Base-by-base conservation (phyloP, 345 rosid genomes). In the Microthlaspi erraticum region DNA sequence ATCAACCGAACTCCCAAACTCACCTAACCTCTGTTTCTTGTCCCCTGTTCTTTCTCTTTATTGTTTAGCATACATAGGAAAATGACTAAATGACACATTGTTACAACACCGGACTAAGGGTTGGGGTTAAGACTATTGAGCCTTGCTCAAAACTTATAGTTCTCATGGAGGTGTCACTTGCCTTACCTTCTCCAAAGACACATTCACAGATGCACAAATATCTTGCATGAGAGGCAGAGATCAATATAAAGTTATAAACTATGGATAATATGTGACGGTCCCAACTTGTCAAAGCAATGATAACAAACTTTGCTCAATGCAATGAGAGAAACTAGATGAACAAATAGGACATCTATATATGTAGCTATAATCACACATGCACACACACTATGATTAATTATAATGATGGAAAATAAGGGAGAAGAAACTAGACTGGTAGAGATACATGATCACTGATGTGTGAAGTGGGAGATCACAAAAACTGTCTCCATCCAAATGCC, bases 381-480 rank as follows among this genome's bases (percentile, higher is more conserved):
- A 64, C 36, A 37, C 58, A 64, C 2, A 37, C 19, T 10, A 39
- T 36, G n/a, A 72, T 3, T 20, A 72, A 37, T 19, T 31, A 8
- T 33, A 39, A 51, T 11, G 39, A 58, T 36, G 14, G 18, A 43
- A 43, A 7, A 26, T 34, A 33, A 0, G 4, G n/a, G 52, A 32
- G 29, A 20, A 62, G 0, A 23, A 23, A 23, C 26, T 23, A n/a
- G n/a, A n/a, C n/a, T n/a, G n/a, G 10, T 48, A 17, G 41, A 48
- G 39, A 62, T 14, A 43, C 8, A 65, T 29, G 31, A 7, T 39
- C 32, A 74, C 43, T 18, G 20, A 36, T 43, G 45, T 53, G n/a
- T 74, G 59, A 64, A 75, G 20, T 55, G 55, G 75, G 79, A 76
- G 79, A 76, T 76, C 75, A 63, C 66, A 44, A 69, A 75, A 76